Evolutionary conservation across 768 basidiomycete genomes (phyloP), one percentile per base, ranked within the genome.

Genomic region (Kwoniella sp.): DNA sequence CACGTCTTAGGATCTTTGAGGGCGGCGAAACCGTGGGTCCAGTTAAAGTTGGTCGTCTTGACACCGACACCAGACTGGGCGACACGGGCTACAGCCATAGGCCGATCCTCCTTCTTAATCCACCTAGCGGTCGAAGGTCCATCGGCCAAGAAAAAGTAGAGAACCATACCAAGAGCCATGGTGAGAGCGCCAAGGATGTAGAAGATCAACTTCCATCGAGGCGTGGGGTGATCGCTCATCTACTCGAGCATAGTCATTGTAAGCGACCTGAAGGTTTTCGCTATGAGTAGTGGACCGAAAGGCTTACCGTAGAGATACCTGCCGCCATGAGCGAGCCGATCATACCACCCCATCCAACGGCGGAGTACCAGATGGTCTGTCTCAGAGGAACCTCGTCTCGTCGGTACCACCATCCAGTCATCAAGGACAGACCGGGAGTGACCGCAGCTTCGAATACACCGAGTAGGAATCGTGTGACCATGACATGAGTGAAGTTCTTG

Each of bases 71-170:
- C 77, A 63, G 74, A 76, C 2, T 60, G 58, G 19, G 78, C 77
- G 50, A 80, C 78, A 49, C 80, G 76, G 2, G 65, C 67, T 60
- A 81, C 80, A n/a, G 79, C 80, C 40, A 76, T 68, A 10, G 67
- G 68, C 25, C 78, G 63, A 27, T 76, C 65, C 15, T 72, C 69
- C 50, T 70, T 58, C 53, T 69, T 73, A 60, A 81, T 71, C 76
- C 76, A 81, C 47, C 65, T 67, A 15, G 80, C 80, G 51, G 74
- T 70, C 10, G 73, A 68, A 2, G 80, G 80, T 12, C 71, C 69
- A 52, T 80, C 78, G 57, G 79, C 73, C 27, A 81, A 72, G 77
- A 77, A 78, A 72, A 80, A 79, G 69, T 68, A 81, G 36, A 80
- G 73, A 50, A 76, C 55, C 40, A 69, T 24, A 53, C 77, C 80